Base-by-base conservation (phyloP, 768 basidiomycete species). In the Hericium rajendrae region DNA sequence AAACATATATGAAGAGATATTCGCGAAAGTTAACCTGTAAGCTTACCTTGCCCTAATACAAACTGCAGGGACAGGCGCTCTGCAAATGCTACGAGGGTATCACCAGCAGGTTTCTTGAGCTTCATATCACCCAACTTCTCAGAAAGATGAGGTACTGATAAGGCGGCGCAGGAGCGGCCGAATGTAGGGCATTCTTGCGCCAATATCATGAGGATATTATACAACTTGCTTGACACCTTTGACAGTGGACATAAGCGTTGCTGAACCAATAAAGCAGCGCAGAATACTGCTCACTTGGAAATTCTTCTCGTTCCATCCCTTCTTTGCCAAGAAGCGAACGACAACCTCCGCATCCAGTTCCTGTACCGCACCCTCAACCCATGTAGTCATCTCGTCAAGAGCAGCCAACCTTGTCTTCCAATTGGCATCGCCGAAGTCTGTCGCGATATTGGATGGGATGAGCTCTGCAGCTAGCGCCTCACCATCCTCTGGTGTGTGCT, bases 271-370 rank as follows among this genome's bases (percentile, higher is more conserved):
- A 4, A n/a, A 20, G 22, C 16, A 41, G 20, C 24, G n/a, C 32
- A 56, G 41, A 4, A 60, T 43, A 6, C 16, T 22, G 65, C 71
- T 56, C 59, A 89, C 94, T 75, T 99, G 95, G 63, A 99, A 99
- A 66, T 98, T 99, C 77, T 97, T 98, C 74, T 99, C 97, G n/a
- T 78, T 81, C 94, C 93, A 97, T 2, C 94, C 93, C 61, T 90
- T 92, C 76, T 95, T 98, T 3, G 82, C 85, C 58, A 98, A 72
- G 62, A 88, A 85, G 24, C 95, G 79, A 18, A 97, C 82, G 39
- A 99, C 65, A 4, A 99, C 83, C 70, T 99, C 97, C 12, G 87
- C 84, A 62, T 99, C 95, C 1, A 90, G 72, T 0, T 77, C 74
- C 38, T 80, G 76, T 12, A 83, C 78, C 28, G 79, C 77, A 0